Evolutionary conservation across 176 grass and related monocot species (phyloP).

Genomic region (Phoenix roebelenii): DNA sequence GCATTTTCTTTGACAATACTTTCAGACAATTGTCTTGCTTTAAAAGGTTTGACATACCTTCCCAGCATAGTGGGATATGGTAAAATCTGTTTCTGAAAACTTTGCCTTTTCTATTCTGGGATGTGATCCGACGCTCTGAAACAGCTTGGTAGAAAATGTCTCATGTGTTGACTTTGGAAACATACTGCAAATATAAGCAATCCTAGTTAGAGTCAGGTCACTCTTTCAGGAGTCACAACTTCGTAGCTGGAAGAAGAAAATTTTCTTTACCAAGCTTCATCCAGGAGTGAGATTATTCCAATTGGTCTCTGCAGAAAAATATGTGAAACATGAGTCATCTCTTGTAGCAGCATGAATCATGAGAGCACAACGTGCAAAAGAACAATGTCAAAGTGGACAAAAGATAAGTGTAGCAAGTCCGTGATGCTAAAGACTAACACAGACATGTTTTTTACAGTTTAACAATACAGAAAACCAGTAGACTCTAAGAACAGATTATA

Average conservation of each 20-base stretch:
- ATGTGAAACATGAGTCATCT: conserved; percentile 1
- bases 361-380: background rate
- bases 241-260: too few relatives aligned
- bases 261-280: conserved; percentile 88
- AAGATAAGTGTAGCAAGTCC: background rate
- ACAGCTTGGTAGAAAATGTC: conserved; percentile 89
- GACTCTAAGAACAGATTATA: too few relatives aligned
- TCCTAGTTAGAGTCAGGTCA: conserved; percentile 2
- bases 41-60: conserved; percentile 39
- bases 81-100: conserved; percentile 98
- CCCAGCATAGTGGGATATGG: conserved; percentile 85
- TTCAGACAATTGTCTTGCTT: too few relatives aligned
- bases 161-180: conserved; percentile 96
- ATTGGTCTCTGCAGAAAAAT: conserved; percentile 79
- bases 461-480: too few relatives aligned
- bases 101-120: conserved; percentile 89
- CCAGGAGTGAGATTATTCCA: conserved; percentile 90
- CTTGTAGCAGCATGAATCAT: background rate
- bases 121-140: conserved; percentile 70
- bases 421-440: background rate
- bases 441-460: too few relatives aligned
- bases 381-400: background rate
- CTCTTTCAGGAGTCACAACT: background rate
- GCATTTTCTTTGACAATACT: too few relatives aligned
- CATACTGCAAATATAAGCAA: conserved; percentile 53